Percentiles rank a stretch among this genome's conserved stretches.
Evolutionary conservation across 139 green algal genomes (phyloP).

Genomic region (Coelastrella sp.): DNA sequence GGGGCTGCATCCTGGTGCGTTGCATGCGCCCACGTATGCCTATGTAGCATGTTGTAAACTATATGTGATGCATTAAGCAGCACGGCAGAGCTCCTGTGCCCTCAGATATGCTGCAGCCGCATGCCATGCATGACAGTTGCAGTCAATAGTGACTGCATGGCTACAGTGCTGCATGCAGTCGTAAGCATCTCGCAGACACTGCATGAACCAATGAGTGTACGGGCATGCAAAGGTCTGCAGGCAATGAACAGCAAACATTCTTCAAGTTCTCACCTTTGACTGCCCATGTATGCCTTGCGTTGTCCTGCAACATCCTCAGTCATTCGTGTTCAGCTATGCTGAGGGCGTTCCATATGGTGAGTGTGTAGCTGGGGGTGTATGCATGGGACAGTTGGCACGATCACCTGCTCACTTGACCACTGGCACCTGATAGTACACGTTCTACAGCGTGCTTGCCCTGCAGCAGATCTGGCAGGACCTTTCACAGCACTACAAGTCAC

Average conservation of each 20-base stretch:
- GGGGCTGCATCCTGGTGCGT: constrained; percentile 12
- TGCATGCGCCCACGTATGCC: not conserved
- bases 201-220: too few relatives aligned
- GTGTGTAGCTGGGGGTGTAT: not conserved
- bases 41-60: not conserved
- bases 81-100: too few relatives aligned
- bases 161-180: not conserved
- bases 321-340: constrained; percentile 9
- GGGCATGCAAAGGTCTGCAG: too few relatives aligned
- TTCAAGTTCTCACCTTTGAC: too few relatives aligned
- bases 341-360: constrained; percentile 19
- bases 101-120: too few relatives aligned
- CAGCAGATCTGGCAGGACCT: too few relatives aligned
- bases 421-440: not conserved
- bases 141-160: not conserved
- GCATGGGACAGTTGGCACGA: not conserved
- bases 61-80: too few relatives aligned
- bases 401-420: not conserved
- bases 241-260: too few relatives aligned
- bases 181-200: not conserved
- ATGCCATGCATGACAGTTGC: not conserved
- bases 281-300: too few relatives aligned
- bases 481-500: too few relatives aligned
- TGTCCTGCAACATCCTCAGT: not conserved
- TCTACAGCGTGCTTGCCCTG: too few relatives aligned